Evolutionary conservation across 208 protist species (phyloP).

Genomic region (Wallacemonas sp.): DNA sequence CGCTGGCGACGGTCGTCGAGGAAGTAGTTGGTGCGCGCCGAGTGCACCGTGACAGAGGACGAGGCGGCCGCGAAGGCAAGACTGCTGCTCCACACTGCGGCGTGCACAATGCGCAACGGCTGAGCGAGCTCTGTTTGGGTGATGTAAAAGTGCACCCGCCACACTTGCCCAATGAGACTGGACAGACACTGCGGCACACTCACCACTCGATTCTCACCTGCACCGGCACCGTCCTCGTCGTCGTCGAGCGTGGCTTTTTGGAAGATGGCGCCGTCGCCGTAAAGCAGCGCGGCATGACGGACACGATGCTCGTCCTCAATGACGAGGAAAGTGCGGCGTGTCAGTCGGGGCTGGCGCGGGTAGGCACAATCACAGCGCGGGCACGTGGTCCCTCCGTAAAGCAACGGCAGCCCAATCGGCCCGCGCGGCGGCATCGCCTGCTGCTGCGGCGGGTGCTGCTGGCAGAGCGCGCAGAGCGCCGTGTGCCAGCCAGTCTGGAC

Average conservation of each 20-base stretch:
- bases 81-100: conserved; percentile 17
- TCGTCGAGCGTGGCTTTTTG: conserved; percentile 41
- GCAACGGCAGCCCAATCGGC: conserved; percentile 17
- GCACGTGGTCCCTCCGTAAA: conserved; percentile 35
- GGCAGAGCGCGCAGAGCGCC: conserved; percentile 29
- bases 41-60: not conserved
- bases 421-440: not conserved
- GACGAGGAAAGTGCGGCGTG: conserved; percentile 35
- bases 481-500: conserved; percentile 62
- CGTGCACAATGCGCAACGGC: conserved; percentile 54
- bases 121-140: conserved; percentile 40
- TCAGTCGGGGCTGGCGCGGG: conserved; percentile 28
- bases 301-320: conserved; percentile 20
- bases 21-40: conserved; percentile 1
- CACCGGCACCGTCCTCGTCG: conserved; percentile 12
- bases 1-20: not conserved
- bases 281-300: conserved; percentile 8
- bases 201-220: too few species aligned
- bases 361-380: conserved; percentile 27
- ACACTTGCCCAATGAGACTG: not conserved
- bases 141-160: conserved; percentile 38
- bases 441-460: not conserved
- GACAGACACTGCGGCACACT: conserved; percentile 37
- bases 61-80: not conserved
- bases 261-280: conserved; percentile 14